Evolutionary conservation across 192 early-diverging fungal species (phyloP), one percentile per base, ranked within the genome.

Genomic region (Allomyces macrogynus): DNA sequence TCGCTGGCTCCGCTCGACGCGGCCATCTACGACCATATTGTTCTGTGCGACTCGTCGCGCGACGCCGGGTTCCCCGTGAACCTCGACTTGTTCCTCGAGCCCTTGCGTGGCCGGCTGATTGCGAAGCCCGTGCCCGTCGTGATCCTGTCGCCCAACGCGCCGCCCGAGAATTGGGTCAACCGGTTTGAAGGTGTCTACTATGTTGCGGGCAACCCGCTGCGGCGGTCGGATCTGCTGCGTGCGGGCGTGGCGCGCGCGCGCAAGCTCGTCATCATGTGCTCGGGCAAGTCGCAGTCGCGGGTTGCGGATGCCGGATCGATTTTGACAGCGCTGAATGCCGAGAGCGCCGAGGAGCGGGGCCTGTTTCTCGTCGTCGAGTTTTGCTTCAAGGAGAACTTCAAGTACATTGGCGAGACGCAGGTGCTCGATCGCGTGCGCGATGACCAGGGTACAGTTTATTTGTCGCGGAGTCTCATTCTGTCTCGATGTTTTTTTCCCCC

Each of bases 311-410:
- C 87, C 20, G 73, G 82, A 3, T 80, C 81, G 10, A 69, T 89
- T 4, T 72, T 89, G 66, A 71, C 75, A 24, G 77, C 84, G 43
- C 70, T 89, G 26, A 89, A 89, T 57, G 80, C 87, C 40, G 83
- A 84, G 68, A 72, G 78, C 27, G 70, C 83, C 65, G 70, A 76
- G 22, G 70, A 70, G 32, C 62, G 67, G 18, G 76, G 72, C 49
- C 81, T 81, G 61, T 86, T 87, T 75, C 72, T 85, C 63, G 81
- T 78, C 24, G 80, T 86, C 61, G 87, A 89, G 74, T 86, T 87
- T 68, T 74, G 84, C 61, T 79, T 86, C 67, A 74, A 73, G 69
- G 81, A 89, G 67, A 87, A 85, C 68, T 84, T 86, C 75, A 86
- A 89, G 73, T 81, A 87, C 67, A 79, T 89, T 54, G 86, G 87